phyloP scores from a whole-genome alignment of 2,329 filamentous ascomycete genomes.

The Paradendryphiella salina region DNA sequence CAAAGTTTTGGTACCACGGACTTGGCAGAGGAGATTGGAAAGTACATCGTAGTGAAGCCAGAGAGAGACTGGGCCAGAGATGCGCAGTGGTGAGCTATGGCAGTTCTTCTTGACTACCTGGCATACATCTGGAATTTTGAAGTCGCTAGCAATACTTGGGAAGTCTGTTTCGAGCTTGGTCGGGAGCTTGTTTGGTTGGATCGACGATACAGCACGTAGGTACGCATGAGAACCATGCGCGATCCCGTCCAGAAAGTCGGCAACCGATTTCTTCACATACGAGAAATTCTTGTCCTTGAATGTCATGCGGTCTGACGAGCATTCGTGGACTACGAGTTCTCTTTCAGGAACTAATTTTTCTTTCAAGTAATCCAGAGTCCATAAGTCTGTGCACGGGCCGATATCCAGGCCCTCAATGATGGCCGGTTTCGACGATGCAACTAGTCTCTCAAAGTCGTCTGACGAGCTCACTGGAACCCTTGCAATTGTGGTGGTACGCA shows the following conservation, averaged over 20 bases:
- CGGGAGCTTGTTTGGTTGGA: conserved; percentile 68
- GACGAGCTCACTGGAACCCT: conserved; percentile 57
- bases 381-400: conserved; percentile 67
- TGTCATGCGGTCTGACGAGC: conserved; percentile 68
- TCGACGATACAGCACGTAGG: conserved; percentile 73
- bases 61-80: conserved; percentile 80
- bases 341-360: conserved; percentile 47
- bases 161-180: conserved; percentile 75
- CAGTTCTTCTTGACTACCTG: conserved; percentile 58
- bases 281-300: conserved; percentile 82
- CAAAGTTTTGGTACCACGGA: conserved; percentile 72
- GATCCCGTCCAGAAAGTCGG: conserved; percentile 64
- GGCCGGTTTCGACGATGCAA: conserved; percentile 62
- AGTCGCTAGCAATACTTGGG: conserved; percentile 68
- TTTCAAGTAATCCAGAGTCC: conserved; percentile 71
- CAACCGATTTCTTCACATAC: conserved; percentile 71
- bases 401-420: conserved; percentile 68
- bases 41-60: conserved; percentile 94
- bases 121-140: conserved; percentile 60
- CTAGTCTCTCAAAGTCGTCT: conserved; percentile 63
- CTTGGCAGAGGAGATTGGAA: conserved; percentile 83
- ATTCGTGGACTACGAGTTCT: conserved; percentile 74
- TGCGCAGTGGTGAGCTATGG: conserved; percentile 78
- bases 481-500: conserved; percentile 49
- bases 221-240: conserved; percentile 67